phyloP scores from a whole-genome alignment of 2,329 filamentous ascomycete species.

The Metarhizium brunneum region DNA sequence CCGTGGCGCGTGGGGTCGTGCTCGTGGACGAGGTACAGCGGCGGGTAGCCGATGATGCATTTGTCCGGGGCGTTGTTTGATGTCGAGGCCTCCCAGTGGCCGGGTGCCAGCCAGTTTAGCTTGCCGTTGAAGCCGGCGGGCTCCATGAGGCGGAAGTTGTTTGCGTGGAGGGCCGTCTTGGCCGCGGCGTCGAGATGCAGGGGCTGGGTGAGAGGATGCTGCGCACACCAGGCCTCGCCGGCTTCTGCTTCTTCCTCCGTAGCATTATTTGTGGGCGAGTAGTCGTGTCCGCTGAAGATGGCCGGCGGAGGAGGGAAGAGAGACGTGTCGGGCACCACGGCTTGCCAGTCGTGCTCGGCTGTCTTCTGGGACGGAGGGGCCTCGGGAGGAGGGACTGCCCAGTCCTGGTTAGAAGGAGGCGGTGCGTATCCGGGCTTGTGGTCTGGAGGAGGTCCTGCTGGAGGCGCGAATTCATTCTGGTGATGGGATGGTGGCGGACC shows the following conservation, averaged over 20 bases:
- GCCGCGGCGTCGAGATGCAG: slow-evolving; percentile 37
- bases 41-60: slow-evolving; percentile 57
- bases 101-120: slow-evolving; percentile 34
- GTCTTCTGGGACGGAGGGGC: slow-evolving; percentile 19
- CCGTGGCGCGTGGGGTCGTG: slow-evolving; percentile 44
- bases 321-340: slow-evolving; percentile 61
- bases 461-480: no score
- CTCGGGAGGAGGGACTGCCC: slow-evolving; percentile 27
- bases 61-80: slow-evolving; percentile 43
- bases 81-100: slow-evolving; percentile 41
- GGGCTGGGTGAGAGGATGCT: slow-evolving; percentile 49
- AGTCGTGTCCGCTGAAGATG: slow-evolving; percentile 53
- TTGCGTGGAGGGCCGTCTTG: slow-evolving; percentile 35
- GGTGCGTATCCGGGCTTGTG: slow-evolving; percentile 17
- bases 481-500: no score
- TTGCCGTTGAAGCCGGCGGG: slow-evolving; percentile 39
- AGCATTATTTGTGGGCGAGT: slow-evolving; percentile 61
- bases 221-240: slow-evolving; percentile 56
- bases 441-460: slow-evolving; percentile 23
- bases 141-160: slow-evolving; percentile 45
- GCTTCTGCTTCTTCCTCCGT: slow-evolving; percentile 52
- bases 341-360: slow-evolving; percentile 57
- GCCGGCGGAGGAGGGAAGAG: slow-evolving; percentile 65
- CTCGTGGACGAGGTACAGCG: slow-evolving; percentile 54
- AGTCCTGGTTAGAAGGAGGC: slow-evolving; percentile 15